Evolutionary conservation across 225 moss, liverwort and hornwort genomes (phyloP), one percentile per base, ranked within the genome.

Genomic region (Lunularia cruciata): DNA sequence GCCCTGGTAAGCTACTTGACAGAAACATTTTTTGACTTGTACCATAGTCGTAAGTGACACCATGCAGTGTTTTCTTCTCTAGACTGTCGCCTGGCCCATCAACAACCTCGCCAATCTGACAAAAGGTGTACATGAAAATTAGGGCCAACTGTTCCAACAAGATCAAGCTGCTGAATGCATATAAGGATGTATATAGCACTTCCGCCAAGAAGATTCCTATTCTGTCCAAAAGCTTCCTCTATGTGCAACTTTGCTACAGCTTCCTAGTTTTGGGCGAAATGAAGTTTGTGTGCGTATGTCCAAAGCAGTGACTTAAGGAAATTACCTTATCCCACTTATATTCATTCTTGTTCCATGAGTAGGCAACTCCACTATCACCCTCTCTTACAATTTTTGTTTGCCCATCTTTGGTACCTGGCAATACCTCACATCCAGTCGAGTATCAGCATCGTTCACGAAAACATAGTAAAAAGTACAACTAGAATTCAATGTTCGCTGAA

Each of bases 31-130:
- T n/a, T n/a, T n/a, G n/a, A n/a, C n/a, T n/a, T 37, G 23, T 52
- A 98, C 96, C 93, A 75, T 81, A 99, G 78, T 99, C 98, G 60
- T 89, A 91, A 35, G 88, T 79, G 48, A 83, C 85, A 46, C 89
- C 98, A 72, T 93, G 88, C 46, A 93, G 77, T 27, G 85, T 88
- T 75, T 86, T 93, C 67, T 83, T 75, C 23, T 79, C 85, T 46
- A 87, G 42, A 55, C 53, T 85, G 71, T 93, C 89, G 75, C 78
- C 87, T 49, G 98, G 93, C 31, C 91, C 93, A 78, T 99, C 98
- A 31, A 99, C 93, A 76, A 99, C 98, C 82, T 99, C 93, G 74
- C 98, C 98, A 65, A 99, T 74, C 98, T 98, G 81, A 52, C 2
- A 60, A 25, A 26, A 6, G 26, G n/a, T 23, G 14, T 31, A 57